Evolutionary conservation across 306 rosid species (phyloP), one percentile per base, ranked within the genome.

Genomic region (Acacia crassicarpa): DNA sequence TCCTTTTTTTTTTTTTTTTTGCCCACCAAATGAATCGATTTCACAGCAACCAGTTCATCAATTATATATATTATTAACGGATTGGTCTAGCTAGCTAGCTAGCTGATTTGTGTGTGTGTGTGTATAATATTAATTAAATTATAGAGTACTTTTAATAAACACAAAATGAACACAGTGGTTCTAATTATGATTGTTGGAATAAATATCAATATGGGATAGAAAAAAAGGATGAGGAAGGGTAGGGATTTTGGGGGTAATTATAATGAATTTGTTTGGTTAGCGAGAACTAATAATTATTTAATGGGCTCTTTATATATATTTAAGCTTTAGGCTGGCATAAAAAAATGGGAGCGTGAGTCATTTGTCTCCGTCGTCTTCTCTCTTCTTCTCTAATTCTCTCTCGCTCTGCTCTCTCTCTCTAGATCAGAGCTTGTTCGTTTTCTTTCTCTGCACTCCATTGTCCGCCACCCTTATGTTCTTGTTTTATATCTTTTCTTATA

Each of bases 331-430:
- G 72, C 53, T 56, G 85, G 67, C 56, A 81, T 22, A 80, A 83
- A 79, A 82, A 88, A 82, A 91, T 81, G 91, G 76, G 89, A 84
- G 89, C 90, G 87, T 43, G 80, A 81, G 87, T 69, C 91, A 43
- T 79, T 79, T 67, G 85, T 81, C 81, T 73, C 67, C 75, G 17
- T 23, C 77, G 17, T 23, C 73, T 33, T 59, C 83, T 25, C 46
- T 49, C 56, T 49, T 49, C 45, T 58, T 51, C 76, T 54, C 72
- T 67, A 32, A 15, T 15, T 66, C 63, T 3, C 17, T 69, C 45
- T 46, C 10, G 14, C 72, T 6, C 1, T 35, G 7, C 25, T 9
- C 46, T 40, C 77, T 23, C 73, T 14, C 46, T 16, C 27, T 6
- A 2, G 2, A 20, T 56, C 25, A 1, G 54, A 45, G 41, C 45